A percentile compares a stretch with the other conserved stretches of the same genome.
Conservation (phyloP, 352 stramenopile species). For the Blastocystis sp. region DNA sequence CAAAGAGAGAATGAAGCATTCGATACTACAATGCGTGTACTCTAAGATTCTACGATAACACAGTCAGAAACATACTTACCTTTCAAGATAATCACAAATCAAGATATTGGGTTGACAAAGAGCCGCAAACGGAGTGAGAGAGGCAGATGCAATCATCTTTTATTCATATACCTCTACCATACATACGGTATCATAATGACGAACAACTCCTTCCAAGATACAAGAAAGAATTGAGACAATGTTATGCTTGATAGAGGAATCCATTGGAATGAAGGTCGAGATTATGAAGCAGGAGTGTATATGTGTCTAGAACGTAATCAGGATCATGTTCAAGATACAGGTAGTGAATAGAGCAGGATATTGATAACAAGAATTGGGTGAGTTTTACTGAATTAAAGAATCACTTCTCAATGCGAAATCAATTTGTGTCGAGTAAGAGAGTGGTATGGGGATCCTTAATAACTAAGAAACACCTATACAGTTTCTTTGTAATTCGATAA, state of each 20-base stretch:
- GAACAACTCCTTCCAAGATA: slow-evolving; percentile 27
- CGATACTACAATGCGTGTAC: slow-evolving; percentile 48
- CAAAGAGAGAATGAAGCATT: slow-evolving; percentile 23
- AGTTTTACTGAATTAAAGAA: background rate
- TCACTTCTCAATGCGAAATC: background rate
- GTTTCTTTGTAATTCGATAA: too few relatives aligned
- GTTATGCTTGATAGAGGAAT: slow-evolving; percentile 33
- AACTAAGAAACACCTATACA: background rate
- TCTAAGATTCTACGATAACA: background rate
- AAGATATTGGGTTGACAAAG: background rate
- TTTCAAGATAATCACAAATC: slow-evolving; percentile 15
- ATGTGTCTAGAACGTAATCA: background rate
- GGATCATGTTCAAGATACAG: background rate
- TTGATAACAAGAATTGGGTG: background rate
- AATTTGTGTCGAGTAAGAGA: background rate
- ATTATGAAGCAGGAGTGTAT: background rate
- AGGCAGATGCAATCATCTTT: background rate
- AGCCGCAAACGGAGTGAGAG: slow-evolving; percentile 38
- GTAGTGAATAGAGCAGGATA: background rate
- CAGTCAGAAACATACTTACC: background rate
- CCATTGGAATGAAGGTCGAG: background rate
- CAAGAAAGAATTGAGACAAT: slow-evolving; percentile 27
- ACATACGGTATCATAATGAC: slow-evolving; percentile 17
- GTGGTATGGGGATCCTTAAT: background rate
- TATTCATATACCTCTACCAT: background rate